Base-by-base conservation (phyloP, 495 filamentous ascomycete species). In the Rhypophila decipiens region DNA sequence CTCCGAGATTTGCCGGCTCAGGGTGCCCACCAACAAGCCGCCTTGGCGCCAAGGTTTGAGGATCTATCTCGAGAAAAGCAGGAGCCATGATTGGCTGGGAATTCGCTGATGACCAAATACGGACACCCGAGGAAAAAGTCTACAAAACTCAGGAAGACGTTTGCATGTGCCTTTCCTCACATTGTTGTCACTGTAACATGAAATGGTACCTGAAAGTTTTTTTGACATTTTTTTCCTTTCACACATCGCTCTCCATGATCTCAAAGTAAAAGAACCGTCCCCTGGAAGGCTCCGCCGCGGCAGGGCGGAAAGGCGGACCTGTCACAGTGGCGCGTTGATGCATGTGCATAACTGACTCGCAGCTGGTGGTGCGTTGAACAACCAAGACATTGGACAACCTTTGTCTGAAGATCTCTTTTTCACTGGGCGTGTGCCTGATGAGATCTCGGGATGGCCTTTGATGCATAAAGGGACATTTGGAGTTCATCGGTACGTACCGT, bases 311-410 rank as follows among this genome's bases (percentile, higher is more conserved):
- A 42, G 12, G 43, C 43, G 34, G 44, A 48, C 58, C 56, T 63
- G 57, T 63, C 57, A 53, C 51, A 51, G 23, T 42, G 22, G 48
- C 49, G 52, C 52, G 47, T 52, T 55, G 43, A 21, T 47, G 51
- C 58, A 64, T 59, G 58, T 64, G 60, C 46, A 43, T 51, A 31
- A 53, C 52, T 61, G 58, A 59, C 60, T 57, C 53, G 58, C 38
- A n/a, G n/a, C 17, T 37, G 4, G 5, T 20, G 38, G 44, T 24
- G 29, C 15, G 22, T 29, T 43, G 45, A 15, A 22, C 35, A 18
- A 39, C 18, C 42, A 37, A 19, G 11, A 48, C 42, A 57, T 57
- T 58, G 51, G 49, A 31, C 44, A 24, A 17, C 42, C 15, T 38
- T 35, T 12, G 17, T 12, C 7, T 42, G 3, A 24, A 39, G 40